Percentiles rank a stretch among this genome's conserved stretches.
phyloP scores from a whole-genome alignment of 169 alveolate genomes.

The Eimeria necatrix region DNA sequence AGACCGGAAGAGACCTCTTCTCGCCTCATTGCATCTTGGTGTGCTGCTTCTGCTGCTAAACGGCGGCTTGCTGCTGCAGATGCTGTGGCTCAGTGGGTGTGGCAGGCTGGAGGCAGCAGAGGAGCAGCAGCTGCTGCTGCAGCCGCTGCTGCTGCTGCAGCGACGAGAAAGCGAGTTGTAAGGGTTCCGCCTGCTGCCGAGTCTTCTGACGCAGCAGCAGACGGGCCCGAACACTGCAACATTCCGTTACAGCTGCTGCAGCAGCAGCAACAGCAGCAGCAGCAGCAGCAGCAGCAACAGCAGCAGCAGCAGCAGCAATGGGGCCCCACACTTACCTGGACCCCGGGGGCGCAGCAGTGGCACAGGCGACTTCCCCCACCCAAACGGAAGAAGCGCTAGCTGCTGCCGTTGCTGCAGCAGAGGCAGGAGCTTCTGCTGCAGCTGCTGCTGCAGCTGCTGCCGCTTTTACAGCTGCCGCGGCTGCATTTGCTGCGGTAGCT shows the following conservation, averaged over 20 bases:
- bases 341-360: conserved; percentile 40
- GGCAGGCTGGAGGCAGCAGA: conserved; percentile 25
- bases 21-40: background rate
- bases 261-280: conserved; percentile 48
- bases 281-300: conserved; percentile 48
- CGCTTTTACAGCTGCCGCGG: no score
- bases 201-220: conserved; percentile 12
- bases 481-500: no score
- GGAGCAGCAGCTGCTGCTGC: background rate
- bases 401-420: conserved; percentile 38
- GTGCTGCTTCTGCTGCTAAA: conserved; percentile 40
- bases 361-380: conserved; percentile 21
- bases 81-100: background rate
- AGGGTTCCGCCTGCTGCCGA: conserved; percentile 1
- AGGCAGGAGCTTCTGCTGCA: background rate
- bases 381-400: conserved; percentile 51
- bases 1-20: background rate
- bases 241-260: conserved; percentile 48
- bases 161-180: background rate
- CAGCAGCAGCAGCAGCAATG: background rate
- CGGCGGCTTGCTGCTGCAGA: conserved; percentile 61
- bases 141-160: conserved; percentile 26
- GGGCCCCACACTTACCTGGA: conserved; percentile 62
- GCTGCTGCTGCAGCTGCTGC: no score
- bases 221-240: conserved; percentile 48